Conservation (phyloP, 495 filamentous ascomycete species). For the Pyronema omphalodes region DNA sequence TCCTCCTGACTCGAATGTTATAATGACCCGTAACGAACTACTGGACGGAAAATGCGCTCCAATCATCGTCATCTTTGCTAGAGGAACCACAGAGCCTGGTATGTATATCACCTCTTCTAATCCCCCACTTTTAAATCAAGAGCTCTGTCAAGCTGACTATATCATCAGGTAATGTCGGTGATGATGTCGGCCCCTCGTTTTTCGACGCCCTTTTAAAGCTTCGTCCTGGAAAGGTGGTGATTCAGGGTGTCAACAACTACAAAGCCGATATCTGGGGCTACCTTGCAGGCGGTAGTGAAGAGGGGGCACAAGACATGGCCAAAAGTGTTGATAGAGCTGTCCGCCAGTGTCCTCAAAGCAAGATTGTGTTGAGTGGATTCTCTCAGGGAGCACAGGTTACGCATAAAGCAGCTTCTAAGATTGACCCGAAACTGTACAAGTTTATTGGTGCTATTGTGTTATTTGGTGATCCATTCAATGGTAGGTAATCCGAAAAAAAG, state of each 20-base stretch:
- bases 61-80: slow-evolving; percentile 16
- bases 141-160: not conserved
- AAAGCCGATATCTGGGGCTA: slow-evolving; percentile 26
- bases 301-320: slow-evolving; percentile 33
- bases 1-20: slow-evolving; percentile 4
- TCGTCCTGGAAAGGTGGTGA: slow-evolving; percentile 4
- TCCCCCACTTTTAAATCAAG: too few relatives aligned
- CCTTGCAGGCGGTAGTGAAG: slow-evolving; percentile 30
- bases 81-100: slow-evolving; percentile 10
- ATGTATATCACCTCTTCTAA: not conserved
- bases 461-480: slow-evolving; percentile 18
- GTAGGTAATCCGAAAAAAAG: not conserved
- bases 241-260: slow-evolving; percentile 18
- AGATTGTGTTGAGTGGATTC: slow-evolving; percentile 43
- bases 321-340: slow-evolving; percentile 31
- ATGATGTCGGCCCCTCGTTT: slow-evolving; percentile 13
- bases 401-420: slow-evolving; percentile 11
- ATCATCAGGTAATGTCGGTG: slow-evolving; percentile 12
- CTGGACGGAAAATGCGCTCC: slow-evolving; percentile 5
- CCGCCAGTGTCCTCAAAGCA: slow-evolving; percentile 37
- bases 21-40: slow-evolving; percentile 16
- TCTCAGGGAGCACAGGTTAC: slow-evolving; percentile 25
- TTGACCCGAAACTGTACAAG: slow-evolving; percentile 4
- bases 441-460: slow-evolving; percentile 13
- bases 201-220: slow-evolving; percentile 4